Evolutionary conservation across 768 basidiomycete species (phyloP).

Genomic region (Albatrellus ellisii): DNA sequence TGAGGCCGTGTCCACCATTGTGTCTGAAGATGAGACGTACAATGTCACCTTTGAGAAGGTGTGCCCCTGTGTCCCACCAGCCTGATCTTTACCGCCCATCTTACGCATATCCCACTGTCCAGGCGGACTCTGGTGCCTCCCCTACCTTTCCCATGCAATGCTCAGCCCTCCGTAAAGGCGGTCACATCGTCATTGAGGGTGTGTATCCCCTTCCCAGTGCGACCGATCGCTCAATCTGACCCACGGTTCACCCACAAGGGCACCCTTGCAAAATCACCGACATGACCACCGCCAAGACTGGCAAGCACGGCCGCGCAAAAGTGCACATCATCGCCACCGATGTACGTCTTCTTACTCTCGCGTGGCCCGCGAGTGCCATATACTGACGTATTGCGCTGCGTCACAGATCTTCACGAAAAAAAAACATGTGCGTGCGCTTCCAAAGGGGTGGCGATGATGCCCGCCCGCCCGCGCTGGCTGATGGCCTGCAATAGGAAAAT

Average conservation of each 20-base stretch:
- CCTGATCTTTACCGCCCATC: neutral
- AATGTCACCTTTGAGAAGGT: constrained; percentile 82
- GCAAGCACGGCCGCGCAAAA: constrained; percentile 99
- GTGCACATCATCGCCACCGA: constrained; percentile 96
- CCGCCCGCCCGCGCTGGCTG: neutral
- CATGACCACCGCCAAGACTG: constrained; percentile 36
- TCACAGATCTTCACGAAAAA: constrained; percentile 93
- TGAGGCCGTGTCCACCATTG: constrained; percentile 32
- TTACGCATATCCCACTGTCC: constrained; percentile 4
- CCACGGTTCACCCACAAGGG: neutral
- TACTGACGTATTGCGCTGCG: constrained; percentile 13
- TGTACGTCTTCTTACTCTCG: constrained; percentile 35
- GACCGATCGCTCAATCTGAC: neutral
- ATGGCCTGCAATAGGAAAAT: constrained; percentile 53
- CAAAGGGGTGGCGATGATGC: too few relatives aligned
- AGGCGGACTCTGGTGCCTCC: constrained; percentile 69
- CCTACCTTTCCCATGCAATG: constrained; percentile 84
- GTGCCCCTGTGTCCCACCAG: constrained; percentile 16
- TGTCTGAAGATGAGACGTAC: constrained; percentile 86
- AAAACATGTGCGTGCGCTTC: constrained; percentile 62
- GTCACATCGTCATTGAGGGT: constrained; percentile 87
- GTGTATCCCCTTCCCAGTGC: neutral
- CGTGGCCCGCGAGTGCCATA: neutral
- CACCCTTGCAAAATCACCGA: constrained; percentile 15
- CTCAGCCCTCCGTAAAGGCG: constrained; percentile 75